Conservation (phyloP, 495 filamentous ascomycete genomes). For the Clohesyomyces aquaticus region DNA sequence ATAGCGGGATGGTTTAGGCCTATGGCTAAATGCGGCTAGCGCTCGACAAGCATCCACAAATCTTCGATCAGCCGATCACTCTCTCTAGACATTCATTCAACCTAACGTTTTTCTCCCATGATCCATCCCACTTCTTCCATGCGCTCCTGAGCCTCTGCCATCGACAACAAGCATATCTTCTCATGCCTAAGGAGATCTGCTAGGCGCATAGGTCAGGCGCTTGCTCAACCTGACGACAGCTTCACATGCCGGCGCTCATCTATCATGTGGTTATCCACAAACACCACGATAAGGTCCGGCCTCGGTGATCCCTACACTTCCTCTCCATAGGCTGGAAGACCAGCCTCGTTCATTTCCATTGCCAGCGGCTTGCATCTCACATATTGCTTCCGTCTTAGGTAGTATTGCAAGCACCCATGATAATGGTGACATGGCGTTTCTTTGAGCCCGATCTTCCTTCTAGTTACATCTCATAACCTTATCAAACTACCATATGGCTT, state of each 20-base stretch:
- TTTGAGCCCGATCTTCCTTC: slow-evolving; percentile 8
- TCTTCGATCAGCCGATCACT: background rate
- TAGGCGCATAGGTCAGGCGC: slow-evolving; percentile 16
- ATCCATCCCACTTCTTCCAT: slow-evolving; percentile 85
- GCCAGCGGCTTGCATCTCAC: slow-evolving; percentile 21
- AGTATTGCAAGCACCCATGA: slow-evolving; percentile 28
- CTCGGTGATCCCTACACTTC: slow-evolving; percentile 3
- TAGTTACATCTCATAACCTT: slow-evolving; percentile 36
- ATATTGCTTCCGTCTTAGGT: slow-evolving; percentile 33
- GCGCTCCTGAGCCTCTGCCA: background rate
- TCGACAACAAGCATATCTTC: background rate
- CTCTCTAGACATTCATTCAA: slow-evolving; percentile 8
- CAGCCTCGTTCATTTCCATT: slow-evolving; percentile 6
- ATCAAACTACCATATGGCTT: slow-evolving; percentile 14
- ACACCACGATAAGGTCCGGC: slow-evolving; percentile 20
- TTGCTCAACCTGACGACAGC: slow-evolving; percentile 21
- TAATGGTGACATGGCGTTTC: slow-evolving; percentile 10
- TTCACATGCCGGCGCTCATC: slow-evolving; percentile 17
- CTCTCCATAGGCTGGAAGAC: background rate
- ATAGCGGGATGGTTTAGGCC: background rate
- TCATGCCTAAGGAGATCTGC: slow-evolving; percentile 14
- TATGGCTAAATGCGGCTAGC: slow-evolving; percentile 33
- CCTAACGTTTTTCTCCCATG: slow-evolving; percentile 52
- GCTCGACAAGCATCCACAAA: background rate
- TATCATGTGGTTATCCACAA: slow-evolving; percentile 23